A percentile compares a stretch with the other conserved stretches of the same genome.
phyloP scores from a whole-genome alignment of 345 rosid genomes.

The Acer negundo region DNA sequence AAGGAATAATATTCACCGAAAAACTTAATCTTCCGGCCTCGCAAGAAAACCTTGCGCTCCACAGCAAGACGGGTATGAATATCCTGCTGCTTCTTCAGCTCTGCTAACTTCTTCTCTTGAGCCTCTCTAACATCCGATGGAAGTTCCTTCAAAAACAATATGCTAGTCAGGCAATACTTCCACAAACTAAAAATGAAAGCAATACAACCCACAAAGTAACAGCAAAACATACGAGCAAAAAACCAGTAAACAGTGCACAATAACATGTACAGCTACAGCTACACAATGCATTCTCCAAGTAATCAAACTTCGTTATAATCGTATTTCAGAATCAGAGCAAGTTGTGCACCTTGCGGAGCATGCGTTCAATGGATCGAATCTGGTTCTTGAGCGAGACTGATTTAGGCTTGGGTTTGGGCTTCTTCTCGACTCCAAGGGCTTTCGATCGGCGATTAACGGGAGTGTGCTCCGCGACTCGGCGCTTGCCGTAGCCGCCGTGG shows the following conservation, averaged over 20 bases:
- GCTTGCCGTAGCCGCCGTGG: constrained; percentile 91
- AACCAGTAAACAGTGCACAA: too few species aligned
- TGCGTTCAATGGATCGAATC: constrained; percentile 91
- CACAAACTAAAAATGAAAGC: background rate
- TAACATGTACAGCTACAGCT: background rate
- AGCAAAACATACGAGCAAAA: background rate
- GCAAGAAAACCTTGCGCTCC: constrained; percentile 85
- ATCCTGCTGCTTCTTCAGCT: constrained; percentile 84
- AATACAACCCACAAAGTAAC: background rate
- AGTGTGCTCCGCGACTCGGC: constrained; percentile 62
- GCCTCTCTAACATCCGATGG: constrained; percentile 77
- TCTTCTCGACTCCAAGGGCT: constrained; percentile 71
- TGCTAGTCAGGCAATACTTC: background rate
- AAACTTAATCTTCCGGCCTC: constrained; percentile 88
- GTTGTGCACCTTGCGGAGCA: constrained; percentile 81
- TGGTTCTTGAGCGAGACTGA: constrained; percentile 85
- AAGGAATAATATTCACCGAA: constrained; percentile 51
- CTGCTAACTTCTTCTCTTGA: constrained; percentile 69
- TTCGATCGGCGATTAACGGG: constrained; percentile 80
- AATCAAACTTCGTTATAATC: background rate
- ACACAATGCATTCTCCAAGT: background rate
- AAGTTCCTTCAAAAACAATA: constrained; percentile 47
- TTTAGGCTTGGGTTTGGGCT: constrained; percentile 71
- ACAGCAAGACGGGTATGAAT: constrained; percentile 80
- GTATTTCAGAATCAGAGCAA: background rate